A percentile compares a stretch with the other conserved stretches of the same genome.
These are phyloP conservation scores for Colletotrichum navitas DNA, from an alignment of 2,329 filamentous ascomycete genomes.

Conservation along the genomic window DNA sequence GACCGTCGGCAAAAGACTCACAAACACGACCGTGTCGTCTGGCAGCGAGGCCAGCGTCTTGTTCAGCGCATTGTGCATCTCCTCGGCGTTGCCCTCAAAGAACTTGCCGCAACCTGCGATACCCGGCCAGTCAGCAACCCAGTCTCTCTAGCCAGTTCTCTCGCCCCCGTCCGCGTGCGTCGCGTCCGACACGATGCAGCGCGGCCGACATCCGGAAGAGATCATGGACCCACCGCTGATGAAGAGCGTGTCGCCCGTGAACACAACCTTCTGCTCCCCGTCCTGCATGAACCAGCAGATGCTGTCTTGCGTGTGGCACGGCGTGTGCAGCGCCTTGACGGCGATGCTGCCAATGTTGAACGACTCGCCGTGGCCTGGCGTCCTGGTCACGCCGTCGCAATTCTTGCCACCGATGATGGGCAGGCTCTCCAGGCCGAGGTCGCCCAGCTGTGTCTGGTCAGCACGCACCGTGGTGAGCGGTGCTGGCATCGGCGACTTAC, in stretches of 20 bases:
- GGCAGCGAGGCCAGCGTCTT: slow-evolving; percentile 84
- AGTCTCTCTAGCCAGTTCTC: no score
- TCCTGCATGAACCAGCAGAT: slow-evolving; percentile 96
- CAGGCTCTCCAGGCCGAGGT: slow-evolving; percentile 70
- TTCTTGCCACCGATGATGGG: slow-evolving; percentile 90
- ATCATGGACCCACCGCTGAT: slow-evolving; percentile 75
- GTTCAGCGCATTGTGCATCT: slow-evolving; percentile 96
- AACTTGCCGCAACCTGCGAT: slow-evolving; percentile 87
- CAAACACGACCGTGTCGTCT: slow-evolving; percentile 92
- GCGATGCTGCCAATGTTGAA: slow-evolving; percentile 88
- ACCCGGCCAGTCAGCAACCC: slow-evolving; percentile 1
- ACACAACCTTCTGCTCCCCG: slow-evolving; percentile 79
- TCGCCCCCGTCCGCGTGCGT: neutral
- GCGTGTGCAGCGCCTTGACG: slow-evolving; percentile 91
- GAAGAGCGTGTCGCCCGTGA: slow-evolving; percentile 97
- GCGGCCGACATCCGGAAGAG: neutral
- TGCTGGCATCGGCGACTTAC: slow-evolving; percentile 59
- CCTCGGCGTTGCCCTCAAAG: slow-evolving; percentile 88
- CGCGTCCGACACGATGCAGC: neutral
- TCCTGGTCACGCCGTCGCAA: slow-evolving; percentile 83
- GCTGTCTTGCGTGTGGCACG: slow-evolving; percentile 98
- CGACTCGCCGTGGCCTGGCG: slow-evolving; percentile 78
- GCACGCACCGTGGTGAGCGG: neutral
- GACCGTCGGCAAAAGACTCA: slow-evolving; percentile 58
- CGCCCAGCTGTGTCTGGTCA: slow-evolving; percentile 48